phyloP scores from a whole-genome alignment of 2,329 filamentous ascomycete species.

The Alternaria novae-zelandiae region DNA sequence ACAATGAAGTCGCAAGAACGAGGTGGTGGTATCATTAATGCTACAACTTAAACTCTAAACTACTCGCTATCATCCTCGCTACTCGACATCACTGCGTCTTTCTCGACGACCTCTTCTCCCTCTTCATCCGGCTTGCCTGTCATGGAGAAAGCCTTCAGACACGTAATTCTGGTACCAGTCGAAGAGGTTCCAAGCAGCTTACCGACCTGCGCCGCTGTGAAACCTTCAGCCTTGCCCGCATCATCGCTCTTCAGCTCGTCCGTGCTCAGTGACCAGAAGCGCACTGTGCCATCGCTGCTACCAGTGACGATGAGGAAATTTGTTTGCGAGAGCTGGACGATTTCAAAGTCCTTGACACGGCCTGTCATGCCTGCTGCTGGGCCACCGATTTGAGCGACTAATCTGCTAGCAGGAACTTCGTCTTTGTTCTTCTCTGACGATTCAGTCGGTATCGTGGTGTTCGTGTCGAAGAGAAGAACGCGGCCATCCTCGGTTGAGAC shows the following conservation, averaged over 20 bases:
- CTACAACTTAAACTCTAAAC: not conserved
- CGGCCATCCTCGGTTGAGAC: conserved; percentile 90
- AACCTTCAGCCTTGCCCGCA: conserved; percentile 23
- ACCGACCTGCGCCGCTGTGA: conserved; percentile 61
- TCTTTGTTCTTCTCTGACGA: conserved; percentile 49
- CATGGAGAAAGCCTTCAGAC: conserved; percentile 86
- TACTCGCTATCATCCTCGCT: conserved; percentile 33
- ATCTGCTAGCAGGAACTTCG: conserved; percentile 63
- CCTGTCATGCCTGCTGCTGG: conserved; percentile 68
- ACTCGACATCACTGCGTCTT: conserved; percentile 25
- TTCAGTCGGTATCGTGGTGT: conserved; percentile 52
- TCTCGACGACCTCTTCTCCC: conserved; percentile 28
- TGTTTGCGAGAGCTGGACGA: conserved; percentile 58
- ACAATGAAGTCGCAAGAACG: not conserved
- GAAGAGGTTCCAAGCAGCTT: conserved; percentile 77
- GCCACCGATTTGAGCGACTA: conserved; percentile 81
- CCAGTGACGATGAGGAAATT: conserved; percentile 69
- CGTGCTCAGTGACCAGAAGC: conserved; percentile 70
- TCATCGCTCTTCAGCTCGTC: conserved; percentile 30
- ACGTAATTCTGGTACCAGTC: conserved; percentile 88
- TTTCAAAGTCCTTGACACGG: conserved; percentile 87
- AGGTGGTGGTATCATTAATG: conserved; percentile 20
- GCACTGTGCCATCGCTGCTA: conserved; percentile 85
- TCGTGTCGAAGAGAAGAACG: conserved; percentile 81
- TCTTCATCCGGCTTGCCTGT: conserved; percentile 52